These are phyloP conservation scores for Strombidium stylifer DNA, from an alignment of 73 alveolate genomes.

Conservation along the genomic window DNA sequence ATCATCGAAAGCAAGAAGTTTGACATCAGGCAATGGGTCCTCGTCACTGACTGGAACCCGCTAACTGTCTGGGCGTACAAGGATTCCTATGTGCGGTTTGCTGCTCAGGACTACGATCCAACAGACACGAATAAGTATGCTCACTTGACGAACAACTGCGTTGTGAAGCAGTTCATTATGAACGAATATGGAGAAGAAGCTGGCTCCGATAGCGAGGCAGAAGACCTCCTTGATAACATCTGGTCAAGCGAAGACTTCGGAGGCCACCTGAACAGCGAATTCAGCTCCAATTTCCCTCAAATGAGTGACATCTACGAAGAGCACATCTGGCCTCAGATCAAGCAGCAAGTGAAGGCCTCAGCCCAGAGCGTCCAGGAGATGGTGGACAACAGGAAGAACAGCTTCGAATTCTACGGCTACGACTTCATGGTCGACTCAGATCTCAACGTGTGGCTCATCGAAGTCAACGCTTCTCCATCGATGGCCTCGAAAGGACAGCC, in stretches of 20 bases:
- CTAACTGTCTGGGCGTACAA: constrained; percentile 72
- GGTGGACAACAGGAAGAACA: constrained; percentile 48
- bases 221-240: constrained; percentile 91
- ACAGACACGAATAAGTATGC: constrained; percentile 55
- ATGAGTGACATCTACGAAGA: constrained; percentile 43
- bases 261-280: constrained; percentile 42
- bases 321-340: constrained; percentile 27
- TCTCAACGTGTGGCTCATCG: constrained; percentile 75
- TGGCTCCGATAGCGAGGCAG: constrained; percentile 71
- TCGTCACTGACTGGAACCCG: constrained; percentile 95
- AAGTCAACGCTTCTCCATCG: constrained; percentile 83
- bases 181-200: too few relatives aligned
- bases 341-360: constrained; percentile 31
- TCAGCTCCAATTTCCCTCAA: not conserved
- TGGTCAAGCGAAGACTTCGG: constrained; percentile 90
- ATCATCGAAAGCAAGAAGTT: constrained; percentile 80
- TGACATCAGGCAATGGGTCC: constrained; percentile 97
- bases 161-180: constrained; percentile 63
- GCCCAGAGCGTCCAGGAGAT: constrained; percentile 52
- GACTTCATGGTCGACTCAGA: constrained; percentile 81
- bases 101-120: constrained; percentile 77
- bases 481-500: constrained; percentile 54
- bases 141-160: constrained; percentile 72
- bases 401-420: constrained; percentile 80
- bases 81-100: constrained; percentile 71